Conservation (phyloP, 148 eudicot genomes). For the Fagopyrum tataricum region DNA sequence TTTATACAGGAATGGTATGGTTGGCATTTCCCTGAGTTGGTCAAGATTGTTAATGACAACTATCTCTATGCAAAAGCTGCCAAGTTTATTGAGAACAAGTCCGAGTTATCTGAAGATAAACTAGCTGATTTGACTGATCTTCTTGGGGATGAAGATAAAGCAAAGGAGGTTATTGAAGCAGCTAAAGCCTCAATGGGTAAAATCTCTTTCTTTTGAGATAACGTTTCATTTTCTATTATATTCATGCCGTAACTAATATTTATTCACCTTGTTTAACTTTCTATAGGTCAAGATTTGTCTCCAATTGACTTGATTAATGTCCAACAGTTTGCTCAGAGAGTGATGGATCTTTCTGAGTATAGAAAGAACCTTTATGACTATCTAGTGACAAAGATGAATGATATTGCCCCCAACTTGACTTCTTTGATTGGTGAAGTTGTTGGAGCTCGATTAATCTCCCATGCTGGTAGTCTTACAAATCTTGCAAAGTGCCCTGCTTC, state of each 20-base stretch:
- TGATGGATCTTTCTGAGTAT: slow-evolving; percentile 89
- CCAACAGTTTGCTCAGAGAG: slow-evolving; percentile 83
- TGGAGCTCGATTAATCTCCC: slow-evolving; percentile 93
- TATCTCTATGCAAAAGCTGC: slow-evolving; percentile 81
- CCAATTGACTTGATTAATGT: slow-evolving; percentile 89
- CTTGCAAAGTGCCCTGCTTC: slow-evolving; percentile 97
- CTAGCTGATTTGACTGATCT: slow-evolving; percentile 65
- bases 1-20: slow-evolving; percentile 85
- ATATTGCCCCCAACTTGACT: slow-evolving; percentile 95
- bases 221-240: not conserved
- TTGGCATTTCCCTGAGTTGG: slow-evolving; percentile 96
- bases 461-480: slow-evolving; percentile 98
- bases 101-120: slow-evolving; percentile 67
- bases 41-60: slow-evolving; percentile 86
- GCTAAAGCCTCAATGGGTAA: slow-evolving; percentile 98
- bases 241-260: not conserved
- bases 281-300: slow-evolving; percentile 88
- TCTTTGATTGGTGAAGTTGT: slow-evolving; percentile 93
- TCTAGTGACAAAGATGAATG: slow-evolving; percentile 80
- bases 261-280: slow-evolving; percentile 7
- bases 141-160: slow-evolving; percentile 95
- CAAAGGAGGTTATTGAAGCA: slow-evolving; percentile 92
- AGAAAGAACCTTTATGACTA: slow-evolving; percentile 85
- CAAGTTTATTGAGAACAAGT: slow-evolving; percentile 70
- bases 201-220: not conserved